A percentile compares a stretch with the other conserved stretches of the same genome.
These are phyloP conservation scores for Linnemannia zychae DNA, from an alignment of 192 early-diverging fungal species.

Conservation along the genomic window DNA sequence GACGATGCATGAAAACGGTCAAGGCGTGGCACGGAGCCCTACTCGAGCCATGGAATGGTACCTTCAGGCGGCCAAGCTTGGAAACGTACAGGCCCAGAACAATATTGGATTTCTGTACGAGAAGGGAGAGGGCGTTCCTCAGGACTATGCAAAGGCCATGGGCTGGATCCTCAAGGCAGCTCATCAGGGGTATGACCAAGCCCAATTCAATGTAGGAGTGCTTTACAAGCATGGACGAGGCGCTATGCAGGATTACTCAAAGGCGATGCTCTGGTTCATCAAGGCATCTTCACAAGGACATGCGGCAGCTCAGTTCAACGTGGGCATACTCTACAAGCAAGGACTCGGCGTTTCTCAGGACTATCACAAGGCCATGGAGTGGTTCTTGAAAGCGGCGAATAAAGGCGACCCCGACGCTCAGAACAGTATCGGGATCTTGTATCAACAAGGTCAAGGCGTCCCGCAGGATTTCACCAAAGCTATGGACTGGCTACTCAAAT, in stretches of 20 bases:
- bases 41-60: neutral
- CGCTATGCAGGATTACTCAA: neutral
- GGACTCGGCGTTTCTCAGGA: neutral
- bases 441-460: neutral
- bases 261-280: neutral
- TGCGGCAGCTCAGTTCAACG: neutral
- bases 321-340: neutral
- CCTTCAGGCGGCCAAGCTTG: neutral
- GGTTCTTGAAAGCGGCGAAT: neutral
- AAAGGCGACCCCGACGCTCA: neutral
- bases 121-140: neutral
- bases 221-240: neutral
- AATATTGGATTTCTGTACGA: neutral
- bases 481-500: neutral
- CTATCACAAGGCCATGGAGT: neutral
- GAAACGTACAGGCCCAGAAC: neutral
- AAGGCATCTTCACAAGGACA: neutral
- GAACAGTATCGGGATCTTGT: neutral
- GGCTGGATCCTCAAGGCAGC: neutral
- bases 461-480: neutral
- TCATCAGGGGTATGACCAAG: neutral
- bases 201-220: neutral
- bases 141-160: neutral
- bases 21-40: neutral
- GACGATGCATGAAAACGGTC: neutral